phyloP scores from a whole-genome alignment of 495 filamentous ascomycete species.

The Neurospora discreta region DNA sequence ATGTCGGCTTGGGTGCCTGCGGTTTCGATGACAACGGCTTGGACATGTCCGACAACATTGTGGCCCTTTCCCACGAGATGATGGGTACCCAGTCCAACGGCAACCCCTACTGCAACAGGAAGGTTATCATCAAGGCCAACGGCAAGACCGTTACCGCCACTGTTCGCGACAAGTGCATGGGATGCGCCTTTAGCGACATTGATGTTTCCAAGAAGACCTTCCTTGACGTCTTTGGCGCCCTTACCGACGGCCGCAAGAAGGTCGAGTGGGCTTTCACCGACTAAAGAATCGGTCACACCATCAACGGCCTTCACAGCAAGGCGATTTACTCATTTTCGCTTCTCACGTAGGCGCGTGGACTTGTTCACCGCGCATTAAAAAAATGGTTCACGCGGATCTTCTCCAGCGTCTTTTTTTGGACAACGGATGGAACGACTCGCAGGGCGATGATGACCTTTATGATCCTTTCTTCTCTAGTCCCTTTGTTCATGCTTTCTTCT shows the following conservation, averaged over 20 bases:
- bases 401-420: not conserved
- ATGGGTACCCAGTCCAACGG: slow-evolving; percentile 37
- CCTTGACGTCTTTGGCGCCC: slow-evolving; percentile 26
- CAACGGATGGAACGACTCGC: not conserved
- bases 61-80: slow-evolving; percentile 29
- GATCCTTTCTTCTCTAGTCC: not conserved
- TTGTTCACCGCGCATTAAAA: not conserved
- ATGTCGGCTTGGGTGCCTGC: slow-evolving; percentile 33
- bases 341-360: not conserved
- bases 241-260: slow-evolving; percentile 22
- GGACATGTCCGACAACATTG: slow-evolving; percentile 30
- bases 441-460: not conserved
- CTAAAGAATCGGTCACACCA: slow-evolving; percentile 2
- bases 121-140: slow-evolving; percentile 44
- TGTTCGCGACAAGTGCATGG: slow-evolving; percentile 67
- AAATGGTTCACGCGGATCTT: not conserved
- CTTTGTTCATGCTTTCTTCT: not conserved
- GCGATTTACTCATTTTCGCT: not conserved
- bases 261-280: slow-evolving; percentile 34
- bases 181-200: slow-evolving; percentile 40
- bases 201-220: slow-evolving; percentile 40
- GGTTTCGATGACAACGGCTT: slow-evolving; percentile 31
- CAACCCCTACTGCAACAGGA: slow-evolving; percentile 56
- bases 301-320: not conserved
- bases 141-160: slow-evolving; percentile 45